phyloP scores from a whole-genome alignment of 1,139 yeast genomes.

The Suhomyces chickasaworum region DNA sequence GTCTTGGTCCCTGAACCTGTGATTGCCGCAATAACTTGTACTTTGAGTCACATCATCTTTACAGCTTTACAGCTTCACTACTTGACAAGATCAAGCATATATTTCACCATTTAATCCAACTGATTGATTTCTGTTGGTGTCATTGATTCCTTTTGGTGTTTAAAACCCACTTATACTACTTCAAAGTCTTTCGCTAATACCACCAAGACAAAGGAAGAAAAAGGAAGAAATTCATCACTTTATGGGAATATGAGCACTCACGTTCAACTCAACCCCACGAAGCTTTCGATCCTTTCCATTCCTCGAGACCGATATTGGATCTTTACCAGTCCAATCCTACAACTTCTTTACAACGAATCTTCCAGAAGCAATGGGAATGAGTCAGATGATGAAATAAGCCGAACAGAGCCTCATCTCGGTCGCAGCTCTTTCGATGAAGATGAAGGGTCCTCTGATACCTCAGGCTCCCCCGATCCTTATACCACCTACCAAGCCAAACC shows the following conservation, averaged over 20 bases:
- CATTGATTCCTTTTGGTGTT: too few relatives aligned
- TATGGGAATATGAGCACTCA: conserved; percentile 12
- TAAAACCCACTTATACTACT: too few relatives aligned
- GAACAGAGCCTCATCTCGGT: neutral
- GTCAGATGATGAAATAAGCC: neutral
- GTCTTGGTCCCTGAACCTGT: neutral
- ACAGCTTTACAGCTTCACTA: neutral
- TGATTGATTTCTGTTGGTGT: too few relatives aligned
- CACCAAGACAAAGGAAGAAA: too few relatives aligned
- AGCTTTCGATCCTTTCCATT: conserved; percentile 49
- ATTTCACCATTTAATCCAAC: too few relatives aligned
- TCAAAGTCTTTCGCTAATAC: too few relatives aligned
- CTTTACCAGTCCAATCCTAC: conserved; percentile 48
- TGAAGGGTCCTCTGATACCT: conserved; percentile 4
- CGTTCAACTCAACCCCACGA: conserved; percentile 37
- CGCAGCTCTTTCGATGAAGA: neutral
- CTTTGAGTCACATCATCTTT: neutral
- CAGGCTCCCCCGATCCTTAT: conserved; percentile 15
- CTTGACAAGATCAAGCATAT: neutral
- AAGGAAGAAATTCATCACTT: too few relatives aligned
- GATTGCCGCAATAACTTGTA: neutral
- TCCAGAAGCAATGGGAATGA: conserved; percentile 12
- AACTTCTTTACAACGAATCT: conserved; percentile 32
- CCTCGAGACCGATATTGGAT: conserved; percentile 54
- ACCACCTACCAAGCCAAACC: neutral